A percentile compares a stretch with the other conserved stretches of the same genome.
These are phyloP conservation scores for Rhododendron vialii DNA, from an alignment of 148 eudicot species.

Conservation along the genomic window DNA sequence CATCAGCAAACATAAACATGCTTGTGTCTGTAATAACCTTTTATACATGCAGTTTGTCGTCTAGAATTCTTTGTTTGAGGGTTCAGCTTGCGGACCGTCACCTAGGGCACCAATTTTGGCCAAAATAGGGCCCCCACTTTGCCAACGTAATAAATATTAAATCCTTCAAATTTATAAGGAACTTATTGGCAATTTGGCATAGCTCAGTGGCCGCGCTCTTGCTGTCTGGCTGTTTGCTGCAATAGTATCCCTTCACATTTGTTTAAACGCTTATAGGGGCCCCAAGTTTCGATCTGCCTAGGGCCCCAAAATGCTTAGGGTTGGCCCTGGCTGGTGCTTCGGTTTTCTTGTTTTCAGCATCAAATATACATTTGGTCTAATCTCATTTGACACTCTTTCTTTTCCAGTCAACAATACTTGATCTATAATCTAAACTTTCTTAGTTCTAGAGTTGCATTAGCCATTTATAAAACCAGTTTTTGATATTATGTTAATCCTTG, in stretches of 20 bases:
- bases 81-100: neutral
- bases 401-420: neutral
- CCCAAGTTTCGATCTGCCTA: neutral
- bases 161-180: neutral
- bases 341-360: neutral
- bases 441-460: neutral
- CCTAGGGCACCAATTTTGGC: neutral
- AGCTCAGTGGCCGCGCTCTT: neutral
- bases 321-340: neutral
- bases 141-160: neutral
- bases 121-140: neutral
- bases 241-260: neutral
- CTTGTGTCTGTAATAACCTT: neutral
- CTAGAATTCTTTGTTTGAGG: neutral
- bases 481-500: neutral
- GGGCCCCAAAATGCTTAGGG: neutral
- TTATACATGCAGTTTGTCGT: neutral
- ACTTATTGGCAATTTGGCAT: neutral
- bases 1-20: neutral
- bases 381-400: neutral
- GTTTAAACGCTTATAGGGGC: neutral
- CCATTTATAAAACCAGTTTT: neutral
- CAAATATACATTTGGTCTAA: neutral
- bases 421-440: neutral
- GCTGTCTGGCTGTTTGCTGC: neutral